Conservation (phyloP, 805 yeast species). For the Saturnispora hagleri region DNA sequence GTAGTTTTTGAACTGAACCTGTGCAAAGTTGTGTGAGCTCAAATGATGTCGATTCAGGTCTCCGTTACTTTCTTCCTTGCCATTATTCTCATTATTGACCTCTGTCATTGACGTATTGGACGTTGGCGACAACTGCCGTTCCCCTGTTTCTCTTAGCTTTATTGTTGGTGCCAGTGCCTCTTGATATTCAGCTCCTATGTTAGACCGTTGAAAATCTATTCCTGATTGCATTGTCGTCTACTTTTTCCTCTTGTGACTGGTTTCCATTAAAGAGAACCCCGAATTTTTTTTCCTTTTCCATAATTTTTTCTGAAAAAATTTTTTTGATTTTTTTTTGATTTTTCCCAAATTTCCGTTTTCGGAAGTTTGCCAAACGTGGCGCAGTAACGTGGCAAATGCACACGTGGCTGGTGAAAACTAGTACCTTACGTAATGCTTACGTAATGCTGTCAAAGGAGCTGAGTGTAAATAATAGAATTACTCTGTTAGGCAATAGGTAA, state of each 20-base stretch:
- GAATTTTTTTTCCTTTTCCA: neutral
- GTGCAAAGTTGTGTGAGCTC: slow-evolving; percentile 3
- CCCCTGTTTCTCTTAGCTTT: neutral
- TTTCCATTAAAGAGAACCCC: neutral
- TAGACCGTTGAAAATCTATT: neutral
- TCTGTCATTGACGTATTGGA: neutral
- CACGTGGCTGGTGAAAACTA: neutral
- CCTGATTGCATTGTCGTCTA: neutral
- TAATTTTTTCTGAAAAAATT: neutral
- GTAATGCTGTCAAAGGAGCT: neutral
- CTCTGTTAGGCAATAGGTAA: neutral
- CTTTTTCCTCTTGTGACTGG: neutral
- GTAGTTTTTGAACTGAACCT: slow-evolving; percentile 18
- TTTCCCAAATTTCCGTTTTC: neutral
- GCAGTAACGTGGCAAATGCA: neutral
- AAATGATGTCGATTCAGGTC: neutral
- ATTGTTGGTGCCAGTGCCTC: neutral
- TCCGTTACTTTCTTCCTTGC: neutral
- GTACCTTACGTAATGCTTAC: neutral
- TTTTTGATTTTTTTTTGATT: neutral
- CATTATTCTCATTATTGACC: neutral
- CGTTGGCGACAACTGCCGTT: neutral
- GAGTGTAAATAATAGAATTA: neutral
- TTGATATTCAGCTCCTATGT: neutral
- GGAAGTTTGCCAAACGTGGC: neutral